Base-by-base conservation (phyloP, 2,329 filamentous ascomycete species). In the Pestalotiopsis sp. region DNA sequence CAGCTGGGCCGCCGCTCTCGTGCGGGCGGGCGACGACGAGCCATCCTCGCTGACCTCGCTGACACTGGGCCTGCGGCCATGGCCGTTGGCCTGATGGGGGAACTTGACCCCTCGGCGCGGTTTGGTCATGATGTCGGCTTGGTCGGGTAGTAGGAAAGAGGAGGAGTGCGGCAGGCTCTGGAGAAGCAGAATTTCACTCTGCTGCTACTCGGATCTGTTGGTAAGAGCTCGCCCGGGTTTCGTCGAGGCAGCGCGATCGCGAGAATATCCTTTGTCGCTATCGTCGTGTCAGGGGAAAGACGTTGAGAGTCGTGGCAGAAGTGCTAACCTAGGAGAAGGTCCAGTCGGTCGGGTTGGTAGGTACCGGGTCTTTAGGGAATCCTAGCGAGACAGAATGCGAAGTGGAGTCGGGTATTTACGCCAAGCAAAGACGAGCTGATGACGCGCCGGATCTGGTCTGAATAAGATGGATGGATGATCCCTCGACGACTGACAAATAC, bases 31-130 rank as follows among this genome's bases (percentile, higher is more conserved):
- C 57, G 78, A 78, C 13, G 56, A 79, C 25, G 86, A 87, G 65
- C 83, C 83, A 56, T 85, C 84, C 75, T 92, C 91, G 78, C 90
- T 92, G 75, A 85, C 85, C 73, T 93, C 91, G 73, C 91, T 92
- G 81, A 93, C 90, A 84, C 91, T 93, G 69, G 88, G 87, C 74
- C 91, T 90, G 74, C 90, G 86, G 68, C 72, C 74, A 66, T 82
- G 79, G 69, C 83, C 83, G 71, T 88, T 86, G 57, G 57, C 23
- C 74, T 83, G 85, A 74, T 83, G 82, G 73, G 85, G 85, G 78
- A 88, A 89, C 72, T 85, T 84, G 70, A 88, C 86, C 76, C 86
- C 86, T 78, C 86, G 84, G 71, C 82, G 82, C 68, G 81, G 76
- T 72, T 78, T 78, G 64, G 77, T 74, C 78, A 79, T 79, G 71